Conservation (phyloP, 805 yeast genomes). For the Suhomyces faveliae region DNA sequence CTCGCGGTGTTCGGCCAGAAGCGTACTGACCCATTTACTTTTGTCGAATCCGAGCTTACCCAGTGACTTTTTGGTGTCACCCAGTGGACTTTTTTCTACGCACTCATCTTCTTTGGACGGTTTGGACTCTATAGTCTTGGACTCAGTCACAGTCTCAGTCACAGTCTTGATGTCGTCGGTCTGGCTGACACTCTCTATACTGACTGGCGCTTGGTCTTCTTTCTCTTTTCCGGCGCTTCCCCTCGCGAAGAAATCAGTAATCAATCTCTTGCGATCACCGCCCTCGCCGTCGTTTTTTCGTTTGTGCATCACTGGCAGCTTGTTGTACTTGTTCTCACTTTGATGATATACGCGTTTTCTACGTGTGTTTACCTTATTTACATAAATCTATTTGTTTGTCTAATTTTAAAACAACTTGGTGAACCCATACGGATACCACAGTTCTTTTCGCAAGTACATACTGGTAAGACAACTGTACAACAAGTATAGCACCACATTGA, state of each 20-base stretch:
- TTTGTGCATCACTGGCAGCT: not conserved
- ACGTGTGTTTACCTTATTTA: not conserved
- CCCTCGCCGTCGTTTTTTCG: not conserved
- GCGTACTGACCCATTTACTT: conserved; percentile 46
- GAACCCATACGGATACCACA: conserved; percentile 45
- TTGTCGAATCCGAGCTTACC: conserved; percentile 54
- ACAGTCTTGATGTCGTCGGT: not conserved
- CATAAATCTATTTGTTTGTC: not conserved
- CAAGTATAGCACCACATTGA: conserved; percentile 28
- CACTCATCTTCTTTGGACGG: not conserved
- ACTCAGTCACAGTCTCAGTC: no score
- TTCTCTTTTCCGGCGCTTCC: not conserved
- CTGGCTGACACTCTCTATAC: not conserved
- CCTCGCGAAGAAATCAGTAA: not conserved
- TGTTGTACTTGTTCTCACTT: no score
- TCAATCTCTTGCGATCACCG: not conserved
- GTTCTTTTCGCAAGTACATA: conserved; percentile 46
- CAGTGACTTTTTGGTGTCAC: no score
- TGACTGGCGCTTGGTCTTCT: not conserved
- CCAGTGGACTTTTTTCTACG: not conserved
- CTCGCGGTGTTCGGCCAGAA: conserved; percentile 47
- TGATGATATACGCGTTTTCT: not conserved
- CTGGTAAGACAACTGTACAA: conserved; percentile 46
- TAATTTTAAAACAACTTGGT: conserved; percentile 31
- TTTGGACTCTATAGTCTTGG: not conserved